Base-by-base conservation (phyloP, 257 asterid genomes). In the Solanum dulcamara region DNA sequence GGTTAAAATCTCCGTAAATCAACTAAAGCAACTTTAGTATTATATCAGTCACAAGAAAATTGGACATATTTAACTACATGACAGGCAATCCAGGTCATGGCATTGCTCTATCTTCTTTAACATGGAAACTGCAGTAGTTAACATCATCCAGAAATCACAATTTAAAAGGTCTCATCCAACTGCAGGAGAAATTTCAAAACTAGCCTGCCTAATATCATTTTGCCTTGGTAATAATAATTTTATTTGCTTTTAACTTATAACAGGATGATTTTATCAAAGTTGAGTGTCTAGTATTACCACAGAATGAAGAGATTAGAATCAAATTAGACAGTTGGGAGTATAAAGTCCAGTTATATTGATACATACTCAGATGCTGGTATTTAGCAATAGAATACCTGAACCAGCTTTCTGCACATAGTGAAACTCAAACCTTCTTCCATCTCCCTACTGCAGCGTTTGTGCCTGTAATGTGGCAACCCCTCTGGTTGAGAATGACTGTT, bases 351-450 rank as follows among this genome's bases (percentile, higher is more conserved):
- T 37, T 70, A 70, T 20, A 20, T 28, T 37, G 50, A 77, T 10
- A 5, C 62, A 75, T 82, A 86, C 67, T 26, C 42, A 62, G 85
- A 67, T 32, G 67, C 40, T 32, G 66, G 55, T 42, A 40, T 85
- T 74, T 67, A 75, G 37, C 10, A 55, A 15, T 77, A 68, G 59
- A 30, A 57, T 88, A 97, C 99, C 99, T 92, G 98, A 89, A 94
- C 99, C 42, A 97, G 91, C 89, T 92, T 97, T 88, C 87, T 91
- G 96, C 97, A 95, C 57, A 97, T 89, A 67, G 83, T 89, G 88
- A 97, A 97, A 93, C 99, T 93, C 95, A 97, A 85, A 84, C 92
- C 89, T 86, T 92, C 99, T 88, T 93, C 97, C 44, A 89, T 89
- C 55, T 90, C 89, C 66, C 92, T 90, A 60, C 81, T 74, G 85